phyloP scores from a whole-genome alignment of 2,329 filamentous ascomycete species.

The Hypoxylon sp. region DNA sequence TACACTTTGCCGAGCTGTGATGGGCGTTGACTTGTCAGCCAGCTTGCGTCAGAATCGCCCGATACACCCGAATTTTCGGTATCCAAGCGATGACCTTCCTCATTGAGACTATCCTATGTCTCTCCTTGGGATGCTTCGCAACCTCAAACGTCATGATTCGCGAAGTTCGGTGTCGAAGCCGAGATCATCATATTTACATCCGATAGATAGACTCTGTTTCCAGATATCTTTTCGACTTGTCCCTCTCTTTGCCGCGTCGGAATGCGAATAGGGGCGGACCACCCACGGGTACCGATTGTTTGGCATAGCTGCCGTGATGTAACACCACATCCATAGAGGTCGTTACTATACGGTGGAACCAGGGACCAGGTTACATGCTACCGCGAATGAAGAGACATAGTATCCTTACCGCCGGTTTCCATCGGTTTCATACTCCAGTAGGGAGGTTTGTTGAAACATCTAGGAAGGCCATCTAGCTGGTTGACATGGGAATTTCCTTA shows the following conservation, averaged over 20 bases:
- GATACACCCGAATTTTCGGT: conserved; percentile 18
- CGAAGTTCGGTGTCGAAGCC: neutral
- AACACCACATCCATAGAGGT: conserved; percentile 18
- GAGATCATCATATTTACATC: neutral
- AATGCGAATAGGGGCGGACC: conserved; percentile 1
- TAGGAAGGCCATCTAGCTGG: neutral
- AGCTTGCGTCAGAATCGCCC: conserved; percentile 24
- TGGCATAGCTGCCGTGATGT: conserved; percentile 21
- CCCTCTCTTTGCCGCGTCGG: neutral
- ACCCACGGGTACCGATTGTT: conserved; percentile 8
- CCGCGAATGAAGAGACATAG: conserved; percentile 13
- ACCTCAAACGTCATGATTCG: conserved; percentile 16
- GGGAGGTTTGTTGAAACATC: conserved; percentile 21
- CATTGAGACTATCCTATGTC: neutral
- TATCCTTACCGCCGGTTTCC: conserved; percentile 11
- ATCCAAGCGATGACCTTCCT: conserved; percentile 1
- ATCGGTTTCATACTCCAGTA: conserved; percentile 17
- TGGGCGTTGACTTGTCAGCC: conserved; percentile 1
- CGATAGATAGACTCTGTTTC: neutral
- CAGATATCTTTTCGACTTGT: neutral
- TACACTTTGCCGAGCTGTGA: neutral
- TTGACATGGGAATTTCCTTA: neutral
- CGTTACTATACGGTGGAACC: conserved; percentile 2
- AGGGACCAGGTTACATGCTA: conserved; percentile 27
- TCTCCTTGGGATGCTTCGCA: neutral